A percentile compares a stretch with the other conserved stretches of the same genome.
Evolutionary conservation across 768 basidiomycete genomes (phyloP).

Genomic region (Auriscalpium vulgare): DNA sequence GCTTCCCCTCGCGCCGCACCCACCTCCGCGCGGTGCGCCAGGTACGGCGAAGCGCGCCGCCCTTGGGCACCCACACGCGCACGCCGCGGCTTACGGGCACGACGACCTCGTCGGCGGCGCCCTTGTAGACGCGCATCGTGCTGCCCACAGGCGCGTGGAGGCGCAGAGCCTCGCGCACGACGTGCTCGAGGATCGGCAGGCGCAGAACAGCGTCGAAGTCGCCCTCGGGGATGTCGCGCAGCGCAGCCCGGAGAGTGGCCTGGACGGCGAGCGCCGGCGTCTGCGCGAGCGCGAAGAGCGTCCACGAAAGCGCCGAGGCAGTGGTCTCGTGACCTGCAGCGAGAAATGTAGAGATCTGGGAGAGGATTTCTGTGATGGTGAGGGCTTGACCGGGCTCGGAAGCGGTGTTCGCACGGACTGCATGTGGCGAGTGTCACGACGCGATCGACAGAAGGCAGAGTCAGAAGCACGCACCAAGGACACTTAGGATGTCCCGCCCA

Average conservation of each 20-base stretch:
- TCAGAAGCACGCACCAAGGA: conserved; percentile 10
- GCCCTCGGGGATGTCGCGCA: conserved; percentile 21
- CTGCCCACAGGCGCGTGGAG: conserved; percentile 49
- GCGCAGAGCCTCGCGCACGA: conserved; percentile 50
- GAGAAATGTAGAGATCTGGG: conserved; percentile 59
- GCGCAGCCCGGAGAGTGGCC: conserved; percentile 35
- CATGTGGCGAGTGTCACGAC: background rate
- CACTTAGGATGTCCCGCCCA: conserved; percentile 11
- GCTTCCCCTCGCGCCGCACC: background rate
- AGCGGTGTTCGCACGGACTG: conserved; percentile 56
- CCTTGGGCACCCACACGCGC: conserved; percentile 5
- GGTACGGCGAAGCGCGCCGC: background rate
- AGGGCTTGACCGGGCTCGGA: conserved; percentile 38
- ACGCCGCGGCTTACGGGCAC: conserved; percentile 36
- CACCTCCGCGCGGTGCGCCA: background rate
- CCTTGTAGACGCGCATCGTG: conserved; percentile 46
- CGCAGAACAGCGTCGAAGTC: conserved; percentile 15
- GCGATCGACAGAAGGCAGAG: background rate
- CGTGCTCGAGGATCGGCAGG: conserved; percentile 53
- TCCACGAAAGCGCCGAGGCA: conserved; percentile 52
- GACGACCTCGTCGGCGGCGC: conserved; percentile 33
- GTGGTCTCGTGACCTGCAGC: conserved; percentile 61
- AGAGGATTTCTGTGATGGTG: conserved; percentile 48
- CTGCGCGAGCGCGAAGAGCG: conserved; percentile 47
- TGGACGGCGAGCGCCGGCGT: conserved; percentile 33